phyloP scores from a whole-genome alignment of 2,329 filamentous ascomycete species.

The Alternaria rosae region DNA sequence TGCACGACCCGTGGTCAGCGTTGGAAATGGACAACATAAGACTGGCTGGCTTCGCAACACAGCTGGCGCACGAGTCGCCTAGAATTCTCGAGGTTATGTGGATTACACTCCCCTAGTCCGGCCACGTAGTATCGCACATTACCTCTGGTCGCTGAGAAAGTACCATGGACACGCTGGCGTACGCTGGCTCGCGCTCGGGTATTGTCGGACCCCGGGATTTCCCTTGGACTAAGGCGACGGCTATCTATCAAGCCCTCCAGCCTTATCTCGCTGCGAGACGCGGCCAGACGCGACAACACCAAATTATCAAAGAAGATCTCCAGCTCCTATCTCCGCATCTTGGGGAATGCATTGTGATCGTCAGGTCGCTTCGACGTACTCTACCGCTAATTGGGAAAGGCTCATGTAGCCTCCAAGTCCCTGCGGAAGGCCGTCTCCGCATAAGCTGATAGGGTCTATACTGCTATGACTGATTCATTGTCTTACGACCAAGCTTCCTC shows the following conservation, averaged over 20 bases:
- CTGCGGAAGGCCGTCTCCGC: conserved; percentile 4
- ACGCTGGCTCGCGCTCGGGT: conserved; percentile 17
- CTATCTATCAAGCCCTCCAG: conserved; percentile 15
- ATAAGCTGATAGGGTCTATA: conserved; percentile 15
- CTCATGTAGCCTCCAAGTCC: conserved; percentile 13
- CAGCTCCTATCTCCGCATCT: conserved; percentile 17
- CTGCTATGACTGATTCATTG: conserved; percentile 2
- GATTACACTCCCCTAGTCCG: neutral
- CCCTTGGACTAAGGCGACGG: conserved; percentile 15
- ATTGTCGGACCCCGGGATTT: conserved; percentile 17
- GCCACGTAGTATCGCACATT: conserved; percentile 1
- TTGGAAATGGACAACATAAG: conserved; percentile 7
- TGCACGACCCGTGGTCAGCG: conserved; percentile 1
- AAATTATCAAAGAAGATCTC: conserved; percentile 21
- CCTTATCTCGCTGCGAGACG: conserved; percentile 23
- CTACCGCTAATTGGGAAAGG: neutral
- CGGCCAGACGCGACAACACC: conserved; percentile 24
- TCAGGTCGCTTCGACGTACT: neutral
- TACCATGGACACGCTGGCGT: conserved; percentile 3
- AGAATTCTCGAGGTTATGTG: neutral
- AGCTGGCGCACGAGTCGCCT: neutral
- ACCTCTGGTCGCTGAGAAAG: conserved; percentile 5
- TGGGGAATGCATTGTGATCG: conserved; percentile 14
- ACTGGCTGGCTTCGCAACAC: conserved; percentile 3
- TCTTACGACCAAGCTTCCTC: conserved; percentile 13